Base-by-base conservation (phyloP, 208 protist species). In the Acanthamoeba polyphaga region DNA sequence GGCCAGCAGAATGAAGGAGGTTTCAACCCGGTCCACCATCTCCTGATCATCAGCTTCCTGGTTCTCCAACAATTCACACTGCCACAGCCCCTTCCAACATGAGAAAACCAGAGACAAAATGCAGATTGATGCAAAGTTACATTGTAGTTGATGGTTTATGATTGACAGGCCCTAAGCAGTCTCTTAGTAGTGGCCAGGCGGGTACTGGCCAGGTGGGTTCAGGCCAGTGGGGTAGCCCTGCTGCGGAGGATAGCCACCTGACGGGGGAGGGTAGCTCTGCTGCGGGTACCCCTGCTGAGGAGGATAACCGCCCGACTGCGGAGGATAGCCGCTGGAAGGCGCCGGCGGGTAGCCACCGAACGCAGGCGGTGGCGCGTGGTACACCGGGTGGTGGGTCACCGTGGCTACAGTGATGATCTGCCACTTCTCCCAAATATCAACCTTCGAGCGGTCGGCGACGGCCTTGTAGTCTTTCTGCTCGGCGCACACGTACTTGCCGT, bases 401-500 rank as follows among this genome's bases (percentile, higher is more conserved):
- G 38, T 38, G 38, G 38, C 38, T 38, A 38, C 38, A 3, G 38
- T 38, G 38, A 38, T 38, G 38, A 38, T 38, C 38, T 85, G 15
- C 76, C 76, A 85, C 46, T 29, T 22, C 64, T 92, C 85, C 55
- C 55, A 92, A 12, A 8, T 19, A 5, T 46, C 22, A 32, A 22
- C 60, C 8, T 7, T 7, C 3, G 46, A 3, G 13, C 87, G 58
- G 87, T 92, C 74, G 87, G 87, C 87, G 34, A 92, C 87, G 19
- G 74, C 87, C 19, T 19, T 24, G 62, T 55, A 4, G 66, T 92
- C 74, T 4, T 38, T 38, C 38, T 58, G 32, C 49, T 92, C 87
- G 43, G 87, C 87, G 66, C 87, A 92, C 87, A 92, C 34, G 62
- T 92, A 92, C 34, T 92, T 92, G 58, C 87, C 87, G 34, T 92